These are phyloP conservation scores for Solanum pinnatisectum DNA, from an alignment of 257 asterid species.

Conservation along the genomic window DNA sequence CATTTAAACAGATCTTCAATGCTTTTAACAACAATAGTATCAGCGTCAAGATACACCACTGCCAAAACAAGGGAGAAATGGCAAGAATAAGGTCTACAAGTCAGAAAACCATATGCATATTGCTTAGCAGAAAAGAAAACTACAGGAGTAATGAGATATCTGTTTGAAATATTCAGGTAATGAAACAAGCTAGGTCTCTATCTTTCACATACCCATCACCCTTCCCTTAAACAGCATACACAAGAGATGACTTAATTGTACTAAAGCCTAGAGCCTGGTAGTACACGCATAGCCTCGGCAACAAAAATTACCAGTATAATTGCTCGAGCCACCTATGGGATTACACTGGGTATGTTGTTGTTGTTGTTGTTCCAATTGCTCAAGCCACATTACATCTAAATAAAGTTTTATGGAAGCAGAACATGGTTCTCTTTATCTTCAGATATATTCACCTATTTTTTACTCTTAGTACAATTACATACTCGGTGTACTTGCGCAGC, in stretches of 20 bases:
- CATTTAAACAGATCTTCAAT: conserved; percentile 15
- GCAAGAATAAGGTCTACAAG: background rate
- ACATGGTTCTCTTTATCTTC: background rate
- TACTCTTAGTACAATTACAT: background rate
- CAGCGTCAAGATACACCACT: conserved; percentile 60
- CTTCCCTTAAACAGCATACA: background rate
- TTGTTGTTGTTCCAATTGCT: background rate
- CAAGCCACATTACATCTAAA: background rate
- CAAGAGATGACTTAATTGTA: background rate
- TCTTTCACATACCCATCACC: background rate
- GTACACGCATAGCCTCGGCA: background rate
- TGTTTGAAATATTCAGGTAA: background rate
- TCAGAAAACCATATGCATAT: background rate
- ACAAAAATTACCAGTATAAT: background rate
- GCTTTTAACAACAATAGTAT: conserved; percentile 90
- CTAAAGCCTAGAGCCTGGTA: background rate
- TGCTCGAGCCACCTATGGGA: background rate
- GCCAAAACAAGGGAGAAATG: background rate
- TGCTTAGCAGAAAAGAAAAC: background rate
- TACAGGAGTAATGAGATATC: background rate
- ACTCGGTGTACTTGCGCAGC: background rate
- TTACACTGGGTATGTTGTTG: background rate
- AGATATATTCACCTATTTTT: background rate
- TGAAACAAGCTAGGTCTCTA: background rate
- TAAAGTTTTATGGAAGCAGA: background rate